Evolutionary conservation across 768 basidiomycete genomes (phyloP), one percentile per base, ranked within the genome.

Genomic region (Hygrophorus russula): DNA sequence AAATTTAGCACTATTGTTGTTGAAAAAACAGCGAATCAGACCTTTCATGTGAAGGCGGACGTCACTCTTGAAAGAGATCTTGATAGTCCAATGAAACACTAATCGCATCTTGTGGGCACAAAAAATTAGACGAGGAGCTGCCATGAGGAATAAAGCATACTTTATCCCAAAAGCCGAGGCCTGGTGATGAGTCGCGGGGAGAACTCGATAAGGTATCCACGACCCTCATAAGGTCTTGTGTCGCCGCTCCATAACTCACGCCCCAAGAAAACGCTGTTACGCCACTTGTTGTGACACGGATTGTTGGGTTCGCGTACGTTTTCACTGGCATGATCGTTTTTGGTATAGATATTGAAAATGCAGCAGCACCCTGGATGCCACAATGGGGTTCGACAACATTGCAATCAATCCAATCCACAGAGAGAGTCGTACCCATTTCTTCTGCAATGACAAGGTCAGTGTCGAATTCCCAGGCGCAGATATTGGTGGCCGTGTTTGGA

Each of bases 301-400:
- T 71, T 10, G 65, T 60, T 2, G 91, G 88, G 36, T 74, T 71
- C 1, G 87, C 85, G 54, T 93, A 96, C 6, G 82, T 87, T 62
- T 98, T 98, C 53, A 93, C 84, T 0, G 93, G 85, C 86, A 92
- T 94, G 45, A 90, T 82, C 0, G 91, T 93, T 60, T 93, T 96
- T 1, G 91, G 89, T 28, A 94, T 70, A 33, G 62, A 49, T 32
- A 92, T 60, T 18, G 65, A 66, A 37, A 92, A 70, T 4, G 73
- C 68, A 1, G 64, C 59, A 20, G 73, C 67, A 5, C 71, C 74
- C 20, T 65, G 63, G 28, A 70, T 56, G 24, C 76, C 77, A 20
- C 73, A 69, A 42, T 74, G 63, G 3, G 63, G 57, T n/a, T 73
- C 70, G 39, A 83, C 63, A 48, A 96, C 68, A 3, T 69, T 65